phyloP scores from a whole-genome alignment of 768 basidiomycete species.

The Mrakia blollopis region DNA sequence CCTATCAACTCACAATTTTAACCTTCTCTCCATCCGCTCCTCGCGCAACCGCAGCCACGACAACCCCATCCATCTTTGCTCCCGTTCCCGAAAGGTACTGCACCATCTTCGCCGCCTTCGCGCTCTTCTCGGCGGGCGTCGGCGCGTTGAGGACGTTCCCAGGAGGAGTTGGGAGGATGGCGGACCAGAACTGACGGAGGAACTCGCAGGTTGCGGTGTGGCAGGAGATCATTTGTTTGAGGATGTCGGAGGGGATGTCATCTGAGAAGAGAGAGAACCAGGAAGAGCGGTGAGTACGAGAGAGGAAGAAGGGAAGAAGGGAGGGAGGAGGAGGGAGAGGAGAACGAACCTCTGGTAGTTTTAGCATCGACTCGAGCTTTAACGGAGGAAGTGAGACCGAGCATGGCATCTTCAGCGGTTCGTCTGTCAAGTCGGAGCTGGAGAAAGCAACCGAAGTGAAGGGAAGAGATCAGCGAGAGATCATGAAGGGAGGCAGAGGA shows the following conservation, averaged over 20 bases:
- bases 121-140: constrained; percentile 61
- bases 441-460: neutral
- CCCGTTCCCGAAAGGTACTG: constrained; percentile 71
- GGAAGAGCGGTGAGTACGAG: neutral
- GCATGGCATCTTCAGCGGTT: constrained; percentile 62
- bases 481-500: neutral
- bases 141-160: constrained; percentile 29
- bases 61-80: constrained; percentile 75
- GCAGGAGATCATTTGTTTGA: constrained; percentile 78
- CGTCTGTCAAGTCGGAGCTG: constrained; percentile 67
- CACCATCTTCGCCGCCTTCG: constrained; percentile 82
- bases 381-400: constrained; percentile 74
- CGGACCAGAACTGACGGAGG: constrained; percentile 89
- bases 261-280: constrained; percentile 48
- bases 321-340: constrained; percentile 38
- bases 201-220: constrained; percentile 95
- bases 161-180: constrained; percentile 65
- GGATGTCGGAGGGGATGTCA: constrained; percentile 71
- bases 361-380: constrained; percentile 63
- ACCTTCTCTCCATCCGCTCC: constrained; percentile 62
- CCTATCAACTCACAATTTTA: constrained; percentile 57
- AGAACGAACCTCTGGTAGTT: constrained; percentile 55
- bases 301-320: neutral
- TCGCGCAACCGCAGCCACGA: constrained; percentile 57
- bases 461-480: neutral